Evolutionary conservation across 2,329 filamentous ascomycete species (phyloP), one percentile per base, ranked within the genome.

Genomic region (Fusarium praegraminearum): DNA sequence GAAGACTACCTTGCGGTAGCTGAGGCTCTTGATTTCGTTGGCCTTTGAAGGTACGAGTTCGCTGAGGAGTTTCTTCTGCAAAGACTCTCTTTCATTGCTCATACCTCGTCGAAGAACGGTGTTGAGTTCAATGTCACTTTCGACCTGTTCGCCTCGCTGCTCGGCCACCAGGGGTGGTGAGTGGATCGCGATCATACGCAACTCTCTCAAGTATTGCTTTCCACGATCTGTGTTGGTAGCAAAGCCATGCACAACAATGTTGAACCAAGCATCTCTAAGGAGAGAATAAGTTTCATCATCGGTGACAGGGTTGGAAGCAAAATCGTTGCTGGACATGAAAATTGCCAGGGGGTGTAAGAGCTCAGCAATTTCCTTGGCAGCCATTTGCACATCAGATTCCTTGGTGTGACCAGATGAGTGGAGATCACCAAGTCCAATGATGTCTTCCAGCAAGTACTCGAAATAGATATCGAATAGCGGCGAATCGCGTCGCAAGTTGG

Each of bases 51-150:
- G 93, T 30, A 99, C 84, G 46, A 96, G 86, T 65, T 89, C 87
- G 6, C 86, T 85, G 24, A 99, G 85, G 10, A 89, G 86, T 75
- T 90, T 92, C 83, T 97, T 98, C 77, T 97, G 94, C 67, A 91
- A 87, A 3, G 89, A 81, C 57, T 93, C 90, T 65, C 94, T 89
- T 32, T 95, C 92, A 8, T 90, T 88, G 68, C 89, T 93, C 83
- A 93, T 93, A 20, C 94, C 95, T 65, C 96, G 89, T 63, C 95
- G 90, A 52, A 99, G 84, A 20, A 98, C 92, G 1, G 94, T 97
- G 76, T 99, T 98, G 41, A 99, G 87, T 76, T 99, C 96, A 57
- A 99, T 95, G 71, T 98, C 96, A 77, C 94, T 98, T 79, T 99
- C 96, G 12, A 96, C 87, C 76, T 97, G 91, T 73, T 97, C 94